Conservation (phyloP, 306 rosid genomes). For the Prunus mongolica region DNA sequence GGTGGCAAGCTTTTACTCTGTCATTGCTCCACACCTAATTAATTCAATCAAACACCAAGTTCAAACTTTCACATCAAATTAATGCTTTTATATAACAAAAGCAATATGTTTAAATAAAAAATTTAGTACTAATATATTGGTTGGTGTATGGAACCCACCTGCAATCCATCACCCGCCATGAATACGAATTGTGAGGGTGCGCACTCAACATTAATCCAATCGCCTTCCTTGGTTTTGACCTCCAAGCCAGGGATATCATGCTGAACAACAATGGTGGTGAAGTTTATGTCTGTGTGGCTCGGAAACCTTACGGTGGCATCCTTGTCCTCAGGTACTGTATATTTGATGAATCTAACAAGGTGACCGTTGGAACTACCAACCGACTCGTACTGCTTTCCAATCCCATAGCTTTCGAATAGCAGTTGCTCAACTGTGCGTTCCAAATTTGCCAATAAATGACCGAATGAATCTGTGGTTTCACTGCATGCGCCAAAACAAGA, state of each 20-base stretch:
- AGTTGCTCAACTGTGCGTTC: not conserved
- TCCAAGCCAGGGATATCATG: slow-evolving; percentile 1
- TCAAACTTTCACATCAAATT: not conserved
- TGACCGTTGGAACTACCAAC: not conserved
- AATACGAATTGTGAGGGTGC: slow-evolving; percentile 3
- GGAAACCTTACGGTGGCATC: not conserved
- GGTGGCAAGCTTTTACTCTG: slow-evolving; percentile 1
- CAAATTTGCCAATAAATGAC: not conserved
- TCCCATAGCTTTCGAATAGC: not conserved
- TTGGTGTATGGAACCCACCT: not conserved
- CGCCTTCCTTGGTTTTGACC: not conserved
- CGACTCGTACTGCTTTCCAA: not conserved
- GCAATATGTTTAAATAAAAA: too few relatives aligned
- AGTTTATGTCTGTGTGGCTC: not conserved
- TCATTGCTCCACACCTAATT: slow-evolving; percentile 16
- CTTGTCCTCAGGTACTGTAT: not conserved
- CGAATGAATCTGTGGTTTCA: not conserved
- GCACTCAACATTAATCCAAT: not conserved
- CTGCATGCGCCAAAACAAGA: not conserved
- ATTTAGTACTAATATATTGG: too few relatives aligned
- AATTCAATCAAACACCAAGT: not conserved
- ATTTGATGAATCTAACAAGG: not conserved
- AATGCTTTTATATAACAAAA: too few relatives aligned
- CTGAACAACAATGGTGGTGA: slow-evolving; percentile 4
- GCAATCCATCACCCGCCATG: slow-evolving; percentile 2